Base-by-base conservation (phyloP, 768 basidiomycete species). In the Kondoa malvinella region DNA sequence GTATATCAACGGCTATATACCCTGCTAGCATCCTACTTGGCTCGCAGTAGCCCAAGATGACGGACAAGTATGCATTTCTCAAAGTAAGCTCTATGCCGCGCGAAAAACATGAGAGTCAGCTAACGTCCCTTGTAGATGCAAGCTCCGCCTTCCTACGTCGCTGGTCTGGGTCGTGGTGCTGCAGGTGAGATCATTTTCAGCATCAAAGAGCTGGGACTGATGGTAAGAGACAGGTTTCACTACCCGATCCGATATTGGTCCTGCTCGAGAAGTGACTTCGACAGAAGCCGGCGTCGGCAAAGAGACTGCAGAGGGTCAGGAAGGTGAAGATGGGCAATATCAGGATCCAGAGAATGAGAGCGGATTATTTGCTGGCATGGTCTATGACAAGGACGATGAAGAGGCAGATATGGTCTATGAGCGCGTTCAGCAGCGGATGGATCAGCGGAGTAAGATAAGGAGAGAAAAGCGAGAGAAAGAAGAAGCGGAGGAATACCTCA, bases 271-370 rank as follows among this genome's bases (percentile, higher is more conserved):
- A 75, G 91, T 90, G 0, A 89, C 88, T 21, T 92, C 90, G 33
- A 91, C 92, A 78, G 89, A 72, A 62, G 87, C 83, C 2, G 91
- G 91, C 71, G 92, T 92, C 0, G 87, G 89, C 75, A 86, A 85
- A 3, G 83, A 80, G 71, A 83, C 91, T 56, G 67, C 71, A 27
- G 68, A 71, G 17, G 50, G 62, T 29, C 91, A 96, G 78, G 92
- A 94, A 73, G 79, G 83, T 0, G 89, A 92, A 65, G 80, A 88
- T 29, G 89, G 94, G 3, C 87, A 88, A 73, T 91, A 88, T 74
- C 89, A 92, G 77, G 94, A 99, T 77, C 95, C 94, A 27, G 95
- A 99, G 75, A 94, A 96, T 76, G 92, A 97, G 79, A 87, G 86
- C 71, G 94, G 94, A 29, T 82, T 97, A 3, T 97, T 99, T 75